Evolutionary conservation across 2,329 filamentous ascomycete species (phyloP).

Genomic region (Tricladium varicosporioides): DNA sequence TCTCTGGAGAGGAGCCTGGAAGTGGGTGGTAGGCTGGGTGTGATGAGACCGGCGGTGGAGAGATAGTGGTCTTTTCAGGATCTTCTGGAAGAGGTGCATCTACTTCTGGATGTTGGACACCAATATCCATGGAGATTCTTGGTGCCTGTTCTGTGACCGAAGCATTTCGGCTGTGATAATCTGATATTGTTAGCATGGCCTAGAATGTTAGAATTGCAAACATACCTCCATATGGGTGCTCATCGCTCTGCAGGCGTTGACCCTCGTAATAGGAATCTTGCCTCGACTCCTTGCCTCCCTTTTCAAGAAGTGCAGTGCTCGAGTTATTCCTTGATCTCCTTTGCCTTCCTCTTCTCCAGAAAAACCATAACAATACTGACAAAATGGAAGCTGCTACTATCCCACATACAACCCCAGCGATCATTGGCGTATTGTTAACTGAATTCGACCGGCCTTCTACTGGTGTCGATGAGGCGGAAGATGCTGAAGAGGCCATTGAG

Average conservation of each 20-base stretch:
- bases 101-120: not conserved
- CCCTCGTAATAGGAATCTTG: constrained; percentile 2
- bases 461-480: not conserved
- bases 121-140: not conserved
- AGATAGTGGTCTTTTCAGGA: constrained; percentile 13
- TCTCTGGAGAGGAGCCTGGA: constrained; percentile 13
- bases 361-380: constrained; percentile 21
- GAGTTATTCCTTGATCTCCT: constrained; percentile 3
- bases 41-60: constrained; percentile 12
- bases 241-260: constrained; percentile 9
- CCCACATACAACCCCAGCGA: constrained; percentile 20
- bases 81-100: constrained; percentile 13
- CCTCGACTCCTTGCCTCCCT: constrained; percentile 11
- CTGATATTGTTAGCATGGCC: not conserved
- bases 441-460: not conserved
- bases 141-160: not conserved
- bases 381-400: constrained; percentile 18
- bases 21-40: constrained; percentile 22
- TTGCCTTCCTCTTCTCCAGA: constrained; percentile 14
- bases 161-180: not conserved
- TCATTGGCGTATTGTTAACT: constrained; percentile 17
- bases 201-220: not conserved
- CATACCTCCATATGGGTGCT: constrained; percentile 6
- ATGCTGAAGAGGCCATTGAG: constrained; percentile 2
- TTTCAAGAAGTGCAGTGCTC: not conserved